Evolutionary conservation across 2,329 filamentous ascomycete genomes (phyloP).

Genomic region (Cucurbitaria berberidis): DNA sequence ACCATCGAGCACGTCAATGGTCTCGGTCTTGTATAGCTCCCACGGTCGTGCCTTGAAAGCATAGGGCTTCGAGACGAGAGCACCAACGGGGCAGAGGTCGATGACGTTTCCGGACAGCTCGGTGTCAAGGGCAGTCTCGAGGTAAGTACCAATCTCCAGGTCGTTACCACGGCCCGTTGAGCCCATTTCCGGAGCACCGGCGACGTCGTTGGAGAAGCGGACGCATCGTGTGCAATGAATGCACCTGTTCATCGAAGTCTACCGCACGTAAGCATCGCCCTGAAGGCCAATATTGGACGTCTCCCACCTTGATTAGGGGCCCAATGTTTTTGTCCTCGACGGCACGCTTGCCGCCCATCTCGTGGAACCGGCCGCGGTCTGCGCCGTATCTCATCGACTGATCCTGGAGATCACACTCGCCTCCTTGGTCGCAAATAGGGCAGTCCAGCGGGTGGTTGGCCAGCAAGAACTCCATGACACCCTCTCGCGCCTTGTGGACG

Average conservation of each 20-base stretch:
- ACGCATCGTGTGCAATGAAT: slow-evolving; percentile 99
- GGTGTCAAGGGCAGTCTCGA: slow-evolving; percentile 91
- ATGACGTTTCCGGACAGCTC: slow-evolving; percentile 98
- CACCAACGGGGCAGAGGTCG: slow-evolving; percentile 96
- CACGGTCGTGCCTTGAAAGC: slow-evolving; percentile 96
- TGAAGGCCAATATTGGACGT: not conserved
- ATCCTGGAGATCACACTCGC: slow-evolving; percentile 98
- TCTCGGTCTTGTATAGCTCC: slow-evolving; percentile 96
- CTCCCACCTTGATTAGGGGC: slow-evolving; percentile 78
- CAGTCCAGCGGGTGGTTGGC: slow-evolving; percentile 97
- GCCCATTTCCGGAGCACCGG: slow-evolving; percentile 92
- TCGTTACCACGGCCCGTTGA: slow-evolving; percentile 95
- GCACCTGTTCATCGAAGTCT: slow-evolving; percentile 99
- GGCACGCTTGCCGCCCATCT: slow-evolving; percentile 92
- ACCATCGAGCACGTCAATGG: slow-evolving; percentile 90
- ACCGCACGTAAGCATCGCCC: slow-evolving; percentile 32
- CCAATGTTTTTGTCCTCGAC: slow-evolving; percentile 99
- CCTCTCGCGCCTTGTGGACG: slow-evolving; percentile 96
- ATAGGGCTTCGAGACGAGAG: slow-evolving; percentile 95
- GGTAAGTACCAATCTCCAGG: slow-evolving; percentile 96
- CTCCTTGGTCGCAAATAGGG: slow-evolving; percentile 97
- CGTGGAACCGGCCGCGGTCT: slow-evolving; percentile 96
- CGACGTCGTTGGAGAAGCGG: slow-evolving; percentile 96
- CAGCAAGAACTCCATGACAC: slow-evolving; percentile 98
- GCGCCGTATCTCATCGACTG: slow-evolving; percentile 99